Base-by-base conservation (phyloP, 2,329 filamentous ascomycete species). In the Diaporthe sp. region DNA sequence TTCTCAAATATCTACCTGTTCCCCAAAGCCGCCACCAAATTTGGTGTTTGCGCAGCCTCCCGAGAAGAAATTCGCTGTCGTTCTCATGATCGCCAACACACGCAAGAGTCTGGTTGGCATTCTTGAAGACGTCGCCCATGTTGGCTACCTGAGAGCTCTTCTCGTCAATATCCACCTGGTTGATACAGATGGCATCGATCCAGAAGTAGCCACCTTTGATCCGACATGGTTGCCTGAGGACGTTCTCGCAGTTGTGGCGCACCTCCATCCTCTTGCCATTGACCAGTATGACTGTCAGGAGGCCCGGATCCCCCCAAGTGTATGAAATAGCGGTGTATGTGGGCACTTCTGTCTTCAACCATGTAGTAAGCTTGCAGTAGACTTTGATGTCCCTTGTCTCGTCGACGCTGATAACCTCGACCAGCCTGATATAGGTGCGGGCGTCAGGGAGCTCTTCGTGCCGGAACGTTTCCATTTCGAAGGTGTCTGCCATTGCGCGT, bases 101-200 rank as follows among this genome's bases (percentile, higher is more conserved):
- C 9, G 57, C 66, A 9, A 74, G 38, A 1, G 54, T 52, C 2
- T 17, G 42, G n/a, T 19, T 10, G 0, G 66, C 66, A 12, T 35
- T 15, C 8, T 3, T 28, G 13, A 40, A 74, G 22, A 74, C 12
- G n/a, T 45, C 35, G 30, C 66, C 67, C 72, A 74, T 74, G 2
- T 4, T n/a, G 10, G 72, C 33, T 0, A 74, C 72, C 57, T 74
- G 72, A 17, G 3, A 17, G 8, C 45, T 42, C 57, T 74, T 74
- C 47, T 74, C 72, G 13, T 30, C 2, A 13, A 38, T 52, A 15
- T 64, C 60, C 4, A 13, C 4, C 22, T 74, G 72, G 33, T 74
- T 60, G 38, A 74, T 74, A 42, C 72, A 74, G 8, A 74, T 61
- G 7, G 72, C 66, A 45, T 74, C 72, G 28, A 71, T 42, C 72